phyloP scores from a whole-genome alignment of 2,329 filamentous ascomycete species.

The Colletotrichum neosansevieriae region DNA sequence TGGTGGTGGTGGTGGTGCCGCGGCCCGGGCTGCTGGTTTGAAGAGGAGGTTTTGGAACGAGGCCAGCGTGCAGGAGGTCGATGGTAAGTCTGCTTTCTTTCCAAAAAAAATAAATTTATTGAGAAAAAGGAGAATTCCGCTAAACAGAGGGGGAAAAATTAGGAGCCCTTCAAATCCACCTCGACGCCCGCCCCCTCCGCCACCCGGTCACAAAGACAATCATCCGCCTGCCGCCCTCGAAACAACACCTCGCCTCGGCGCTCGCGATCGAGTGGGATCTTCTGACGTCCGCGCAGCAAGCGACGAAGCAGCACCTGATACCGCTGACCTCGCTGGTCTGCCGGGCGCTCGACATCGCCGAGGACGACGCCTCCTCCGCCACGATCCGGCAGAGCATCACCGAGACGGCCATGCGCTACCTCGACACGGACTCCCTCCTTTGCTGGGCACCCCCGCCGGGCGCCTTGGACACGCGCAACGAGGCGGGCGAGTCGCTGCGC shows the following conservation, averaged over 20 bases:
- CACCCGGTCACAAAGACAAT: slow-evolving; percentile 79
- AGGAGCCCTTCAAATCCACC: slow-evolving; percentile 71
- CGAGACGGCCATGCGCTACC: slow-evolving; percentile 81
- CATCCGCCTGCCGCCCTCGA: slow-evolving; percentile 78
- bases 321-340: slow-evolving; percentile 88
- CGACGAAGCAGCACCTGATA: slow-evolving; percentile 86
- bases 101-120: no score
- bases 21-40: slow-evolving; percentile 57
- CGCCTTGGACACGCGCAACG: slow-evolving; percentile 60
- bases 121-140: no score
- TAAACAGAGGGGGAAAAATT: not conserved
- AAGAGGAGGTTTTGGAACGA: slow-evolving; percentile 91
- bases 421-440: slow-evolving; percentile 91
- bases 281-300: slow-evolving; percentile 84
- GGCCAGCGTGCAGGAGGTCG: slow-evolving; percentile 75
- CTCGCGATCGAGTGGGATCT: slow-evolving; percentile 95
- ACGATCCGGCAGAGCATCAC: slow-evolving; percentile 74
- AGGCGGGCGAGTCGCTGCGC: slow-evolving; percentile 71
- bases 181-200: slow-evolving; percentile 84
- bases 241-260: slow-evolving; percentile 84
- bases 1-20: slow-evolving; percentile 14
- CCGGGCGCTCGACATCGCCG: slow-evolving; percentile 83
- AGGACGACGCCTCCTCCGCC: slow-evolving; percentile 68
- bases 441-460: slow-evolving; percentile 80
- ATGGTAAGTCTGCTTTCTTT: slow-evolving; percentile 61